Percentiles rank a stretch among this genome's conserved stretches.
These are phyloP conservation scores for Lipomyces mesembrius DNA, from an alignment of 805 yeast genomes.

Conservation along the genomic window DNA sequence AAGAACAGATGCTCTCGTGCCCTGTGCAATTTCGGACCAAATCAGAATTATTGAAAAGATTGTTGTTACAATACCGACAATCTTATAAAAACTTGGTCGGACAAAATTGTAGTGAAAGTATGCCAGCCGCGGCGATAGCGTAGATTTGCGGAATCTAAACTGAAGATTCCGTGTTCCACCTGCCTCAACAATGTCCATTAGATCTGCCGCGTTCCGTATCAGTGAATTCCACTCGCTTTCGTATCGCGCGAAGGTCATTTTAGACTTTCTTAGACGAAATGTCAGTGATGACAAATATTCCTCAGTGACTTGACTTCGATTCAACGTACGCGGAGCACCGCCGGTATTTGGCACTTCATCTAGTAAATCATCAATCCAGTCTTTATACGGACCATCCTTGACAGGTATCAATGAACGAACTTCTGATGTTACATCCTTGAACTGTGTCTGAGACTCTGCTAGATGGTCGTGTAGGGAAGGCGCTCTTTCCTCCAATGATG, in stretches of 20 bases:
- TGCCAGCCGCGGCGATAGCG: slow-evolving; percentile 51
- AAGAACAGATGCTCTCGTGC: slow-evolving; percentile 65
- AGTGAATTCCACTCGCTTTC: slow-evolving; percentile 61
- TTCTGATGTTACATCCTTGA: slow-evolving; percentile 66
- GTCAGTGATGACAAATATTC: slow-evolving; percentile 58
- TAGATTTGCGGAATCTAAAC: slow-evolving; percentile 41
- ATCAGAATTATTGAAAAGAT: slow-evolving; percentile 58
- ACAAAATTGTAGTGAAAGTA: slow-evolving; percentile 51
- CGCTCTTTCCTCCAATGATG: slow-evolving; percentile 56
- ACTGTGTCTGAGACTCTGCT: slow-evolving; percentile 65
- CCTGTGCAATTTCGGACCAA: slow-evolving; percentile 78
- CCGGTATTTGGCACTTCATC: slow-evolving; percentile 36
- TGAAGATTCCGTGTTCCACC: slow-evolving; percentile 41
- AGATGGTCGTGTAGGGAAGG: slow-evolving; percentile 62
- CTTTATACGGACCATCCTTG: slow-evolving; percentile 57
- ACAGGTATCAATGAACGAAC: slow-evolving; percentile 57
- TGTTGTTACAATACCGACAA: slow-evolving; percentile 52
- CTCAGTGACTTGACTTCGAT: slow-evolving; percentile 44
- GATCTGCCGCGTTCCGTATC: slow-evolving; percentile 54
- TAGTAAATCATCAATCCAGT: slow-evolving; percentile 68
- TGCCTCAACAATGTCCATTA: slow-evolving; percentile 64
- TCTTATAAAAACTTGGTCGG: slow-evolving; percentile 54
- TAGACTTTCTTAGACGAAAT: slow-evolving; percentile 56
- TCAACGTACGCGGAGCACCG: slow-evolving; percentile 33
- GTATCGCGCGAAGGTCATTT: slow-evolving; percentile 58